These are phyloP conservation scores for Paecilomyces variotii DNA, from an alignment of 2,329 filamentous ascomycete genomes.

Conservation along the genomic window DNA sequence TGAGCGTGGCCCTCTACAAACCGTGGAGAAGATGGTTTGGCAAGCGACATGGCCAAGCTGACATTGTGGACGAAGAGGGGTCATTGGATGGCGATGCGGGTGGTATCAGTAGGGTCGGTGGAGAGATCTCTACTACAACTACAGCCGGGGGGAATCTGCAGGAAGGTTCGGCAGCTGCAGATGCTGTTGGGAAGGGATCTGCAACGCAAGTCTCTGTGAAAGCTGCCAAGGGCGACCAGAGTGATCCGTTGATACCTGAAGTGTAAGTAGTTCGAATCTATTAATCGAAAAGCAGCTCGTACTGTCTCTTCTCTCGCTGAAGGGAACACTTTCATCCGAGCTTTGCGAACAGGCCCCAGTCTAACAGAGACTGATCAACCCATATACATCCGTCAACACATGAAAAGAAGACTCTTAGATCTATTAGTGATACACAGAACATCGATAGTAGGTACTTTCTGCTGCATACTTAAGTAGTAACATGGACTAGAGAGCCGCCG, in stretches of 20 bases:
- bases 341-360: too few species aligned
- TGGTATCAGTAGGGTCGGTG: background rate
- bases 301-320: background rate
- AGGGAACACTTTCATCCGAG: background rate
- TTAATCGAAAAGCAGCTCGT: background rate
- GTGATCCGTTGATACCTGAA: slow-evolving; percentile 10
- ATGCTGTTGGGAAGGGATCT: slow-evolving; percentile 6
- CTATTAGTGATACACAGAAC: too few species aligned
- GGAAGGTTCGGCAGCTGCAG: background rate
- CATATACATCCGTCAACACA: too few species aligned
- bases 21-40: slow-evolving; percentile 65
- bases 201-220: slow-evolving; percentile 10
- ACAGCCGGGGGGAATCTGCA: background rate
- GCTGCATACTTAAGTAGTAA: too few species aligned
- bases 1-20: slow-evolving; percentile 67
- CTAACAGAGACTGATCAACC: too few species aligned
- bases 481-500: too few species aligned
- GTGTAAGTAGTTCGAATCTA: background rate
- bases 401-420: too few species aligned
- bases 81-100: slow-evolving; percentile 13
- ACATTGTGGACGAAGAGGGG: slow-evolving; percentile 12
- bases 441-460: too few species aligned
- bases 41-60: slow-evolving; percentile 14
- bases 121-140: background rate
- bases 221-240: slow-evolving; percentile 7